Base-by-base conservation (phyloP, 192 early-diverging fungal genomes). In the Cetraspora pellucida region DNA sequence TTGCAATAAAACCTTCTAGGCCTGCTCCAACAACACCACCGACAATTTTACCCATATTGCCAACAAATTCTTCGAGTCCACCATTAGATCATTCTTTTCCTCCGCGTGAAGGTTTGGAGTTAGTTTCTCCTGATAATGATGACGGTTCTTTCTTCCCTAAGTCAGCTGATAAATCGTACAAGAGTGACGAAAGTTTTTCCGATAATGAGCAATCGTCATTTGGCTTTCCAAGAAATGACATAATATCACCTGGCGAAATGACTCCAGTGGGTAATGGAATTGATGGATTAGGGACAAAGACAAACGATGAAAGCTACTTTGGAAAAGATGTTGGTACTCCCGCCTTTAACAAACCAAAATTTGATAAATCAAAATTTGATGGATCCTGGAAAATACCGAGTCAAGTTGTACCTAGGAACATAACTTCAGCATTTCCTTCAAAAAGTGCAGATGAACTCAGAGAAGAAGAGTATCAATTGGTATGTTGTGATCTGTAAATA, bases 401-500 rank as follows among this genome's bases (percentile, higher is more conserved):
- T 23, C 50, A 76, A 21, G 47, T 37, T 28, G 28, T 1, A 76
- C 17, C 1, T 17, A 50, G 6, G 37, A 66, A 31, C 55, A 74
- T 27, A 74, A 13, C n/a, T 17, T n/a, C n/a, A n/a, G 43, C 49
- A n/a, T 54, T 14, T 25, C 5, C n/a, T n/a, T n/a, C 17, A 9
- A 69, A 81, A 17, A 43, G 57, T 19, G 65, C 76, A 59, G 78
- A 76, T 44, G 47, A 65, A 0, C 13, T 31, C n/a, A 69, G 55
- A 47, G 80, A 79, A 31, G 85, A 86, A 54, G 83, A 86, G 46
- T 79, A 80, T 17, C 85, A 86, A 71, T 54, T 84, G 76, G 85
- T 86, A 79, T 52, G 73, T 76, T 60, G 28, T 25, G 3, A 21
- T 45, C 4, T 7, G 44, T 9, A 46, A 45, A 5, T 44, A n/a